Evolutionary conservation across 2,329 filamentous ascomycete species (phyloP), one percentile per base, ranked within the genome.

Genomic region (Hortaea sp.): DNA sequence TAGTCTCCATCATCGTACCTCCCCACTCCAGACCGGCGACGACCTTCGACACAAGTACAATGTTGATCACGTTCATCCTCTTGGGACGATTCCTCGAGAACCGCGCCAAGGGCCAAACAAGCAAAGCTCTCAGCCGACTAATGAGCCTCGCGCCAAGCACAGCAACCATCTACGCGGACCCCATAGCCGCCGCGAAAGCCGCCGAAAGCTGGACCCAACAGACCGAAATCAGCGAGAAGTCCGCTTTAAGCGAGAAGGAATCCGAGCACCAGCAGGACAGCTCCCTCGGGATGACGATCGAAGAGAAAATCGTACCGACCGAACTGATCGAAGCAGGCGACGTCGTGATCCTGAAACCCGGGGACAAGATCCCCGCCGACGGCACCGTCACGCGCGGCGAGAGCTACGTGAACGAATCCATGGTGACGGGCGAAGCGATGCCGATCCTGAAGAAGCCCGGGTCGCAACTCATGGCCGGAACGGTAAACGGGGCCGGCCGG

Each of bases 391-490:
- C 88, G 46, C 81, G 85, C 44, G 92, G 92, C 30, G 87, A 95
- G 66, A 94, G 88, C 32, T 95, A 94, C 59, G 79, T 95, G 20
- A 88, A 98, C 55, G 92, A 98, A 69, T 95, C 88, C 62, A 97
- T 97, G 90, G 89, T 98, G 42, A 98, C 92, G 5, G 92, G 92
- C 54, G 92, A 98, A 69, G 85, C 92, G 2, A 90, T 95, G 77
- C 90, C 92, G 0, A 88, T 97, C 32, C 81, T 88, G 58, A 98
- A 98, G 69, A 82, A 78, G 55, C 83, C 86, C 58, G 88, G 85
- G 6, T 81, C 81, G 55, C 68, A 78, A 39, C 72, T 98, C 47
- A 92, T 97, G 63, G 92, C 88, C 43, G 92, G 92, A 29, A 97
- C 92, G 2, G 90, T 98, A 60, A 98, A 98, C 63, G 88, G 89